phyloP scores from a whole-genome alignment of 257 asterid species.

The Linderniella brevidens region DNA sequence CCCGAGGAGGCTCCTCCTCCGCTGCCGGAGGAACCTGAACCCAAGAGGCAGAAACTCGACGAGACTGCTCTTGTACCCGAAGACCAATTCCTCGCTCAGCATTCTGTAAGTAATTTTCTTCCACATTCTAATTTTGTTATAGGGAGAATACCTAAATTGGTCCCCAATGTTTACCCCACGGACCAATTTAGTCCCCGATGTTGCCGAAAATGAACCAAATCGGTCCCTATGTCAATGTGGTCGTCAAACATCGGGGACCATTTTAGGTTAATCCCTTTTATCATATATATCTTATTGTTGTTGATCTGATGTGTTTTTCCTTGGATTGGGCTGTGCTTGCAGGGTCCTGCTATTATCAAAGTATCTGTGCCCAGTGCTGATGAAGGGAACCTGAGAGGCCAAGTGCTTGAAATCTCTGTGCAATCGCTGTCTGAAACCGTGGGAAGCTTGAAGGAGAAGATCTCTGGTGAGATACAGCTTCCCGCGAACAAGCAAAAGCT shows the following conservation, averaged over 20 bases:
- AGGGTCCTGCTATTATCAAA: constrained; percentile 67
- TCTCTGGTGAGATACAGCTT: constrained; percentile 84
- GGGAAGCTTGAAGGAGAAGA: constrained; percentile 82
- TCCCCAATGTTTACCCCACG: no score
- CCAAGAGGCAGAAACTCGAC: constrained; percentile 84
- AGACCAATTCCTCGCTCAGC: constrained; percentile 70
- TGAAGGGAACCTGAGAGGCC: constrained; percentile 86
- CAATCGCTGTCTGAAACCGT: constrained; percentile 72
- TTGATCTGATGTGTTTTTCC: not conserved
- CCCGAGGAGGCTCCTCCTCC: constrained; percentile 98
- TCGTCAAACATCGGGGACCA: no score
- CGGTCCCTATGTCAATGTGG: no score
- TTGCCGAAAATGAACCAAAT: no score
- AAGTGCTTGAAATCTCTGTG: constrained; percentile 59
- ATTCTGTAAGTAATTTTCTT: constrained; percentile 24
- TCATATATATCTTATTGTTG: no score
- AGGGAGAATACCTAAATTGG: no score
- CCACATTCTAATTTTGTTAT: not conserved
- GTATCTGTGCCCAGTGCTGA: constrained; percentile 74
- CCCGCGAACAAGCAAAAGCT: constrained; percentile 92
- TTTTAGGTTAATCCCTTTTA: no score
- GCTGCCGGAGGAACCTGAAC: constrained; percentile 89
- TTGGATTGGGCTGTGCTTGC: constrained; percentile 17
- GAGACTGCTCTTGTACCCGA: constrained; percentile 73
- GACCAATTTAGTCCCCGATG: no score